phyloP scores from a whole-genome alignment of 345 rosid genomes.

The Eucalyptus globulus region DNA sequence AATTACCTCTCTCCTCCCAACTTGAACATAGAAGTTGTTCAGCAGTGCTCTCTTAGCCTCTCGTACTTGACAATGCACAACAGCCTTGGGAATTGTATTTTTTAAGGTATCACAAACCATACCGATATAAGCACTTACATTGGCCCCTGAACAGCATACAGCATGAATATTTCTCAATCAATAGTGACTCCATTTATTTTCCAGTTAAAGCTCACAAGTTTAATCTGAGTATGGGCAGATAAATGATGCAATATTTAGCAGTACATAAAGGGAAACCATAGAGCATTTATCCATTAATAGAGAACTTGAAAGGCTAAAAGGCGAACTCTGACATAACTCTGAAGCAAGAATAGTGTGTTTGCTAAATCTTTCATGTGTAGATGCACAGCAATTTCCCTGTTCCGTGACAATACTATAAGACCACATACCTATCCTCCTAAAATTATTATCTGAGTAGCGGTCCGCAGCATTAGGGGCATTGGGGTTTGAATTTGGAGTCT shows the following conservation, averaged over 20 bases:
- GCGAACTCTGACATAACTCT: not conserved
- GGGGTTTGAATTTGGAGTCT: conserved; percentile 23
- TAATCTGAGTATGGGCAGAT: not conserved
- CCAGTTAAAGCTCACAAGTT: not conserved
- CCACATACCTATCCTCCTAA: conserved; percentile 70
- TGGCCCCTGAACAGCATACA: conserved; percentile 45
- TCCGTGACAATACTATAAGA: not conserved
- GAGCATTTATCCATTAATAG: not conserved
- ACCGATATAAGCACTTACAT: conserved; percentile 76
- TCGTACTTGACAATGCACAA: conserved; percentile 92
- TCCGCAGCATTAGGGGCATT: conserved; percentile 41
- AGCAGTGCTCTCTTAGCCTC: conserved; percentile 90
- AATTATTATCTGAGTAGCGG: conserved; percentile 64
- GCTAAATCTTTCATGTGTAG: not conserved
- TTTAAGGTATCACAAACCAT: conserved; percentile 92
- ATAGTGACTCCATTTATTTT: not conserved
- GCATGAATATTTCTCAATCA: not conserved
- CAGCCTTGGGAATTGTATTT: conserved; percentile 93
- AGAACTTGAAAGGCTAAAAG: not conserved
- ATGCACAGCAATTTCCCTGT: not conserved
- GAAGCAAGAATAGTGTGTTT: not conserved
- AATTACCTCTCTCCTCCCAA: conserved; percentile 91
- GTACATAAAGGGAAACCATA: not conserved
- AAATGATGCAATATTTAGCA: not conserved
- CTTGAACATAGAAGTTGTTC: conserved; percentile 73